Conservation (phyloP, 306 rosid species). For the Spatholobus suberectus region DNA sequence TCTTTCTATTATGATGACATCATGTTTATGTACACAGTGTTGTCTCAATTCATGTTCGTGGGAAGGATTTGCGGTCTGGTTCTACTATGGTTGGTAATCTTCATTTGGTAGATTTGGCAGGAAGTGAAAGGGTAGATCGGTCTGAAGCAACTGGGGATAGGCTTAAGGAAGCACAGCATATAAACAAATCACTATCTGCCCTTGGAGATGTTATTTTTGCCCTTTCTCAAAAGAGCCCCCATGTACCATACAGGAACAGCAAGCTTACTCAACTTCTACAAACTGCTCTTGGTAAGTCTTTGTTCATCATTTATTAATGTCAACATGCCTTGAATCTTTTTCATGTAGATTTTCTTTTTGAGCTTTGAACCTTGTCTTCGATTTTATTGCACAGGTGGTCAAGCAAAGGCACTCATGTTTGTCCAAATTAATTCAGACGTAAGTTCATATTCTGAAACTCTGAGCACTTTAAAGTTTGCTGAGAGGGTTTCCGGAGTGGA, state of each 20-base stretch:
- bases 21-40: slow-evolving; percentile 47
- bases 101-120: slow-evolving; percentile 97
- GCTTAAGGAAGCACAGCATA: slow-evolving; percentile 92
- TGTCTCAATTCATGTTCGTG: slow-evolving; percentile 53
- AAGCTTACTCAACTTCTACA: slow-evolving; percentile 99
- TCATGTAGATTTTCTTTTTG: neutral
- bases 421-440: slow-evolving; percentile 87
- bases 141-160: slow-evolving; percentile 93
- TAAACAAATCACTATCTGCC: slow-evolving; percentile 89
- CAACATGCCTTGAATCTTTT: slow-evolving; percentile 13
- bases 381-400: slow-evolving; percentile 85
- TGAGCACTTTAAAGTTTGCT: slow-evolving; percentile 91
- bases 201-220: slow-evolving; percentile 97
- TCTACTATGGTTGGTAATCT: slow-evolving; percentile 66
- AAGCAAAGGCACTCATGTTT: slow-evolving; percentile 95
- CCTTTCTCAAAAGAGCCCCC: slow-evolving; percentile 81
- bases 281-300: slow-evolving; percentile 75
- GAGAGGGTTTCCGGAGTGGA: slow-evolving; percentile 95
- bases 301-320: slow-evolving; percentile 11
- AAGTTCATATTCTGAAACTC: slow-evolving; percentile 72
- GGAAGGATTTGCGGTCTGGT: slow-evolving; percentile 50
- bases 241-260: slow-evolving; percentile 97
- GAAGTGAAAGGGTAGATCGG: slow-evolving; percentile 96
- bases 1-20: slow-evolving; percentile 27
- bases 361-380: too few relatives aligned